phyloP scores from a whole-genome alignment of 1,284 basidiomycete species.

The Trametes hirsuta region DNA sequence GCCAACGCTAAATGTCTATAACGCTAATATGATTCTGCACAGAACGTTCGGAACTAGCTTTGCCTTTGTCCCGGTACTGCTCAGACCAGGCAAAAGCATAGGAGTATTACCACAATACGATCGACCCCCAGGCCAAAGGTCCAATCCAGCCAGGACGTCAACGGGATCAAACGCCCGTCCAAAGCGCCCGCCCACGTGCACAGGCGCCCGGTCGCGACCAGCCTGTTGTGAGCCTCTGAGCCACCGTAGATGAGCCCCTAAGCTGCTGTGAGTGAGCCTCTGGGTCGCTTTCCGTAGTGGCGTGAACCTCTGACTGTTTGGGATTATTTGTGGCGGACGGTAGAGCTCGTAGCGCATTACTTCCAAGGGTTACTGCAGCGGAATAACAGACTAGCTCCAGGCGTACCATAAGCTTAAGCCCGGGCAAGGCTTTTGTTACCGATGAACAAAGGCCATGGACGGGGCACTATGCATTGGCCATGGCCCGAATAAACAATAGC shows the following conservation, averaged over 20 bases:
- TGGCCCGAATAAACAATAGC: conserved; percentile 2
- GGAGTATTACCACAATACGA: no score
- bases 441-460: not conserved
- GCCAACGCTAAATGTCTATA: no score
- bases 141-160: not conserved
- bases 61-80: no score
- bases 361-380: not conserved
- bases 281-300: not conserved
- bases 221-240: not conserved
- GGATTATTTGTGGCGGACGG: not conserved
- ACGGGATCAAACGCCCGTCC: not conserved
- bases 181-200: not conserved
- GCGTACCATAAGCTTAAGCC: no score
- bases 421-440: not conserved
- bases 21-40: no score
- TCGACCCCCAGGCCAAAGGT: no score
- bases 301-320: not conserved
- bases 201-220: not conserved
- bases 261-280: not conserved
- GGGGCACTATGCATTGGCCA: not conserved
- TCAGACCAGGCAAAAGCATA: no score
- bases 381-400: no score
- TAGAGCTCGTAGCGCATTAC: not conserved
- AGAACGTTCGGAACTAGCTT: no score
- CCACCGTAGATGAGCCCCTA: not conserved